Percentiles rank a stretch among this genome's conserved stretches.
These are phyloP conservation scores for Quercus dentata DNA, from an alignment of 306 rosid species.

Conservation along the genomic window DNA sequence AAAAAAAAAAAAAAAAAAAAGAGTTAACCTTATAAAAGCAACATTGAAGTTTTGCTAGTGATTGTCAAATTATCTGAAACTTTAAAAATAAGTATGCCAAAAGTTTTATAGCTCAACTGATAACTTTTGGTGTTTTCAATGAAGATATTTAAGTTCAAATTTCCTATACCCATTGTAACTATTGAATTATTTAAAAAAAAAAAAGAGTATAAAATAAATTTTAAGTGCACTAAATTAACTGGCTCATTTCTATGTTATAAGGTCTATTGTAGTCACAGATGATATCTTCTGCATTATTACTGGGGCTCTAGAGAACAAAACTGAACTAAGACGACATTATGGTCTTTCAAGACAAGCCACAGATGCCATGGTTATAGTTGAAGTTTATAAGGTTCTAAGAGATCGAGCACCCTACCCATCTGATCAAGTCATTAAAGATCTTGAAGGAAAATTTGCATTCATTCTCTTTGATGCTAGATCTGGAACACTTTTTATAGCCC, in stretches of 20 bases:
- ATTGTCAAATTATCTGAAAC: background rate
- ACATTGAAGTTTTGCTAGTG: background rate
- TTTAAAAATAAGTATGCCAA: background rate
- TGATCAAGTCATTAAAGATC: constrained; percentile 60
- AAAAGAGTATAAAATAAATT: too few relatives aligned
- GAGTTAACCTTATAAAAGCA: background rate
- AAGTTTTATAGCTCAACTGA: fast-evolving
- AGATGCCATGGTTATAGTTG: constrained; percentile 63
- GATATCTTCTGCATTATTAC: constrained; percentile 53
- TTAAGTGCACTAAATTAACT: background rate
- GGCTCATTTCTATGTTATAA: constrained; percentile 6
- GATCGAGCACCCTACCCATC: constrained; percentile 67
- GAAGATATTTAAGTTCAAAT: too few relatives aligned
- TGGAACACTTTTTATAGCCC: constrained; percentile 41
- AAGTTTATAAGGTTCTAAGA: constrained; percentile 53
- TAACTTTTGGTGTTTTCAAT: too few relatives aligned
- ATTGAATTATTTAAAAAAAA: too few relatives aligned
- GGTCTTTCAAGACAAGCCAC: constrained; percentile 57
- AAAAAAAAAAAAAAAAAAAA: too few relatives aligned
- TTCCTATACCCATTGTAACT: too few relatives aligned
- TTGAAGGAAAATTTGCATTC: constrained; percentile 57
- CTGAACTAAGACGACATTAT: constrained; percentile 49
- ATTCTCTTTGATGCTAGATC: constrained; percentile 47
- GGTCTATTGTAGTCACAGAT: constrained; percentile 46
- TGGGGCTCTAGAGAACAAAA: constrained; percentile 40